Conservation (phyloP, 2,329 filamentous ascomycete species). For the Sporothrix brunneoviolacea region DNA sequence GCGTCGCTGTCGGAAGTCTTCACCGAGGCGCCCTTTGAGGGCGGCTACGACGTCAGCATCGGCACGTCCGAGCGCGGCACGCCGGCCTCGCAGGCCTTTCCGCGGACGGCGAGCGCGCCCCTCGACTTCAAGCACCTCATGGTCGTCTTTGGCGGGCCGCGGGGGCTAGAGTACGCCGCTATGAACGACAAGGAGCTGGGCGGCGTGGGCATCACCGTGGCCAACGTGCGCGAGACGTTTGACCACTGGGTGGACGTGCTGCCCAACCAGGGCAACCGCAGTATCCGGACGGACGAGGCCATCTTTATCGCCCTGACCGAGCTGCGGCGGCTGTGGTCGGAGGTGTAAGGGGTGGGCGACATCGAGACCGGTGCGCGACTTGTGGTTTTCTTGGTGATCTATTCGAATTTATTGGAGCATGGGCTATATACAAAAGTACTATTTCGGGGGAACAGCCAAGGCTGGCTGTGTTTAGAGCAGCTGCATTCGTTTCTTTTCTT, state of each 20-base stretch:
- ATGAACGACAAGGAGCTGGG: conserved; percentile 50
- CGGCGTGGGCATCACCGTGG: conserved; percentile 56
- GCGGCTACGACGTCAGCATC: conserved; percentile 75
- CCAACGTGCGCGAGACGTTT: conserved; percentile 64
- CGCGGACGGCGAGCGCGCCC: conserved; percentile 20
- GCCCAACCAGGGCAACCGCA: conserved; percentile 73
- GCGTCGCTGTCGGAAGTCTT: conserved; percentile 64
- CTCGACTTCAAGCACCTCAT: conserved; percentile 62
- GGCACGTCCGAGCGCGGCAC: conserved; percentile 74
- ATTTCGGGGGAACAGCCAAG: no score
- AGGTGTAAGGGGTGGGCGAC: conserved; percentile 16
- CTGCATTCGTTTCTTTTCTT: no score
- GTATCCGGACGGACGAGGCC: conserved; percentile 78
- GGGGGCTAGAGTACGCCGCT: conserved; percentile 70
- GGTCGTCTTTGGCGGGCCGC: conserved; percentile 73
- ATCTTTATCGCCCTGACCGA: conserved; percentile 69
- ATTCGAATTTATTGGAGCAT: no score
- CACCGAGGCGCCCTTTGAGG: conserved; percentile 66
- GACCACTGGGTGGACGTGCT: conserved; percentile 80
- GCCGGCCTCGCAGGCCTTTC: conserved; percentile 41
- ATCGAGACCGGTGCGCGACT: no score
- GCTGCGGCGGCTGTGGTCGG: conserved; percentile 53
- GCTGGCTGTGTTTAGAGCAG: no score
- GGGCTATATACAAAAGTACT: no score
- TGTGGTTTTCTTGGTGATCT: no score